These are phyloP conservation scores for Naumovozyma castellii DNA, from an alignment of 805 yeast genomes.

Conservation along the genomic window DNA sequence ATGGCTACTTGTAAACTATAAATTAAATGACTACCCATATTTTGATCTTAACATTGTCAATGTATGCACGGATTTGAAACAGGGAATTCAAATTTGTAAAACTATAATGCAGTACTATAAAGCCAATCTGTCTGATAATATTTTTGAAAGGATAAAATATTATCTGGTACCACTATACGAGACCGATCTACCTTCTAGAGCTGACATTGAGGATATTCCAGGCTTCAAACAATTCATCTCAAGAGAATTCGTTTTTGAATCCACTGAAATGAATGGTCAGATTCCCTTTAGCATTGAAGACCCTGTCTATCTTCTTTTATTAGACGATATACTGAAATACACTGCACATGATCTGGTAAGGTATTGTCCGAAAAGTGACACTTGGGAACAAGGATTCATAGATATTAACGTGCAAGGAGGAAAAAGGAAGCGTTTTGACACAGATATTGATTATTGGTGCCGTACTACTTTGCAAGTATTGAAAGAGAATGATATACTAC, in stretches of 20 bases:
- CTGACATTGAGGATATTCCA: conserved; percentile 10
- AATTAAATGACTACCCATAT: conserved; percentile 58
- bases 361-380: conserved; percentile 3
- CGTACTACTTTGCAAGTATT: conserved; percentile 9
- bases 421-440: conserved; percentile 6
- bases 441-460: conserved; percentile 21
- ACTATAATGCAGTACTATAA: conserved; percentile 16
- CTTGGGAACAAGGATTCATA: conserved; percentile 24
- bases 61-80: conserved; percentile 22
- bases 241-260: background rate
- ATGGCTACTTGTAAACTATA: conserved; percentile 62
- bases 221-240: conserved; percentile 9
- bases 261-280: conserved; percentile 5
- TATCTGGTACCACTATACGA: conserved; percentile 25
- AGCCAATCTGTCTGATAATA: conserved; percentile 9
- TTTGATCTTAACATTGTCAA: conserved; percentile 41
- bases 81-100: conserved; percentile 12
- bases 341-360: conserved; percentile 22
- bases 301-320: conserved; percentile 23
- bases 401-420: conserved; percentile 8
- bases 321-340: conserved; percentile 23
- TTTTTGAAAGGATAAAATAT: conserved; percentile 20
- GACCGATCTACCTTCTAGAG: conserved; percentile 3
- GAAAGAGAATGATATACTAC: conserved; percentile 2
- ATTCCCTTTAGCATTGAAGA: conserved; percentile 18